A percentile compares a stretch with the other conserved stretches of the same genome.
phyloP scores from a whole-genome alignment of 202 grass and related monocot genomes.

The Zoysia matrella region DNA sequence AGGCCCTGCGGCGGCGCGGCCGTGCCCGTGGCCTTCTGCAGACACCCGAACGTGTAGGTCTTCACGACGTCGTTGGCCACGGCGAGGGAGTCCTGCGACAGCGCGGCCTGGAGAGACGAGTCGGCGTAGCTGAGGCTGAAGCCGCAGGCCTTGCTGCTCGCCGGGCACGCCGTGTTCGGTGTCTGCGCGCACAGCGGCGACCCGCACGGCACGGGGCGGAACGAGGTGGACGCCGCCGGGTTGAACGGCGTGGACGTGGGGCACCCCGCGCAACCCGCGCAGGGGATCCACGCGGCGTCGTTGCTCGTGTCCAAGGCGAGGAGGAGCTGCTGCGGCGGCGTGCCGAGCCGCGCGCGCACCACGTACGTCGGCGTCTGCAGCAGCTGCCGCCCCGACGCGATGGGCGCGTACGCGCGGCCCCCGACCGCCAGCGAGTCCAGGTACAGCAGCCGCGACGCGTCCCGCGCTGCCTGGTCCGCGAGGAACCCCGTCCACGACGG shows the following conservation, averaged over 20 bases:
- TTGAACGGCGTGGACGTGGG: conserved; percentile 59
- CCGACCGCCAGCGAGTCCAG: conserved; percentile 73
- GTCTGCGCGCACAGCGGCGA: no score
- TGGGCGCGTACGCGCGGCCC: conserved; percentile 67
- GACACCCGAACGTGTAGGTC: conserved; percentile 64
- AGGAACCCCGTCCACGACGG: conserved; percentile 33
- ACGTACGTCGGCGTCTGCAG: conserved; percentile 33
- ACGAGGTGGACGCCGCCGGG: background rate
- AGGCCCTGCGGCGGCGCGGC: conserved; percentile 80
- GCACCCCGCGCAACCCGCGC: conserved; percentile 73
- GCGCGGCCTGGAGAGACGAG: no score
- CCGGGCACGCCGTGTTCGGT: no score
- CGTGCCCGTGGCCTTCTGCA: conserved; percentile 67
- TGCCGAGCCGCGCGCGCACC: conserved; percentile 75
- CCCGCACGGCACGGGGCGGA: no score
- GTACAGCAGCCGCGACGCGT: conserved; percentile 72
- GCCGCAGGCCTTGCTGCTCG: no score
- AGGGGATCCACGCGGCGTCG: conserved; percentile 94
- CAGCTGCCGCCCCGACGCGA: conserved; percentile 80
- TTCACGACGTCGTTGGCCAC: no score
- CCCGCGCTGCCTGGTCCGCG: conserved; percentile 61
- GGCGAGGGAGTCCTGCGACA: no score
- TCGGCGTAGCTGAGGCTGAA: no score
- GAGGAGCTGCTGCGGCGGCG: conserved; percentile 74
- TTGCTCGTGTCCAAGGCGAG: conserved; percentile 93